Percentiles rank a stretch among this genome's conserved stretches.
These are phyloP conservation scores for Fistulinella prunicolor DNA, from an alignment of 768 basidiomycete genomes.

Conservation along the genomic window DNA sequence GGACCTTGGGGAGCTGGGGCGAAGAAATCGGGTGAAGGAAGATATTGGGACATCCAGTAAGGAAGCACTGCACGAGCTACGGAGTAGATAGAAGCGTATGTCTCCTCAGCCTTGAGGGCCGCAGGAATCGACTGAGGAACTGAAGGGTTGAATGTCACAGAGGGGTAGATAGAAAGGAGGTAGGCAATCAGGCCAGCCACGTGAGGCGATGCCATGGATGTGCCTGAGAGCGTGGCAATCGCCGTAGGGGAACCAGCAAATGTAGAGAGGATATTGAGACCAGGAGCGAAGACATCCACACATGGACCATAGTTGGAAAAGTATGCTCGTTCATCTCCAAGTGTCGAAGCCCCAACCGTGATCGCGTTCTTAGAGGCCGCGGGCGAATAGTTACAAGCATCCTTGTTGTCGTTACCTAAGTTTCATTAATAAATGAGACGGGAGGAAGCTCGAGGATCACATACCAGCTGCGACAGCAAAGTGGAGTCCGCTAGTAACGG, in stretches of 20 bases:
- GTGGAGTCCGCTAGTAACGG: slow-evolving; percentile 83
- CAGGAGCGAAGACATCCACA: slow-evolving; percentile 92
- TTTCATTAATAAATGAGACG: neutral
- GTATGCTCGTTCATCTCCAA: slow-evolving; percentile 78
- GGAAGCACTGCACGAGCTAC: slow-evolving; percentile 56
- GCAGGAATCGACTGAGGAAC: slow-evolving; percentile 40
- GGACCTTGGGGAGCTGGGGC: slow-evolving; percentile 41
- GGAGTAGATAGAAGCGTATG: slow-evolving; percentile 49
- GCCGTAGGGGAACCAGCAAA: slow-evolving; percentile 64
- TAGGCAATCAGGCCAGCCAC: slow-evolving; percentile 89
- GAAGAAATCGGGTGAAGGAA: slow-evolving; percentile 52
- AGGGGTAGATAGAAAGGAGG: slow-evolving; percentile 85
- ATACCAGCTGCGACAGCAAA: slow-evolving; percentile 95
- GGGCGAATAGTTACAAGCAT: slow-evolving; percentile 92
- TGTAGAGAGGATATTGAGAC: slow-evolving; percentile 87
- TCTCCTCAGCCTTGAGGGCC: slow-evolving; percentile 33
- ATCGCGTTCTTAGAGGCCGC: slow-evolving; percentile 86
- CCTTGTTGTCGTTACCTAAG: slow-evolving; percentile 74
- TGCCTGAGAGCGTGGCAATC: slow-evolving; percentile 80
- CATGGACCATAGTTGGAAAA: slow-evolving; percentile 92
- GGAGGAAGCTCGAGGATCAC: slow-evolving; percentile 20
- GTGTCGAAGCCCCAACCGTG: slow-evolving; percentile 90
- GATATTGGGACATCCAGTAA: slow-evolving; percentile 51
- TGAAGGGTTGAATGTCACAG: slow-evolving; percentile 54
- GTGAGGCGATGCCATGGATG: slow-evolving; percentile 95